Evolutionary conservation across 1,284 basidiomycete genomes (phyloP).

Genomic region (Vanrija pseudolonga): DNA sequence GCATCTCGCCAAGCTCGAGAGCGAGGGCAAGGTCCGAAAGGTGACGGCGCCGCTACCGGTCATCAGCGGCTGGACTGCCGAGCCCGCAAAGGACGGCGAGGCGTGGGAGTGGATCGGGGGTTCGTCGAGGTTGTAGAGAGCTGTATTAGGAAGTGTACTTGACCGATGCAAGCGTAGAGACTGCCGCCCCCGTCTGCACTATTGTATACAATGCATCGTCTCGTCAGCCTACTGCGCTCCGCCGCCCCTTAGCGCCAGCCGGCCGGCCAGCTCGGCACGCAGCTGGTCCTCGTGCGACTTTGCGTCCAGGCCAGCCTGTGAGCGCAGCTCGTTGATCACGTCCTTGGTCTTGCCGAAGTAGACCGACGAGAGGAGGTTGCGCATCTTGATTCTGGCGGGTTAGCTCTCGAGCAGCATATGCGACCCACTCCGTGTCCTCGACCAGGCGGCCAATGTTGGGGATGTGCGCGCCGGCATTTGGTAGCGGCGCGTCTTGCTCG

Average conservation of each 20-base stretch:
- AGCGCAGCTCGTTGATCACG: constrained; percentile 85
- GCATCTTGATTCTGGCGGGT: constrained; percentile 73
- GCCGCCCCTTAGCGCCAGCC: constrained; percentile 34
- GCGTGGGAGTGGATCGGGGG: constrained; percentile 31
- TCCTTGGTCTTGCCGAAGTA: constrained; percentile 99
- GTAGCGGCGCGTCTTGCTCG: constrained; percentile 79
- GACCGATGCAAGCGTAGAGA: not conserved
- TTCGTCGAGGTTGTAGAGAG: not conserved
- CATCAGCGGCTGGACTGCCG: constrained; percentile 22
- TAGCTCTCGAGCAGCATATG: not conserved
- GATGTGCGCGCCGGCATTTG: constrained; percentile 76
- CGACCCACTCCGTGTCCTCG: constrained; percentile 82
- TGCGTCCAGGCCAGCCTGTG: constrained; percentile 78
- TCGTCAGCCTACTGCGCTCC: constrained; percentile 5
- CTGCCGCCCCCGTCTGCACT: not conserved
- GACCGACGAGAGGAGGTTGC: constrained; percentile 91
- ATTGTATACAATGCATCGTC: constrained; percentile 17
- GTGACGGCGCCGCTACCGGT: constrained; percentile 20
- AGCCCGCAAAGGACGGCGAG: constrained; percentile 19
- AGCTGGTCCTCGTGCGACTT: constrained; percentile 75
- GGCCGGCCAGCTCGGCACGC: constrained; percentile 86
- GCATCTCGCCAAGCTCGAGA: constrained; percentile 48
- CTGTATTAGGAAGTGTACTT: not conserved
- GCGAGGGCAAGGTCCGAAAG: constrained; percentile 59
- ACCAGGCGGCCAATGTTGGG: constrained; percentile 89